A percentile compares a stretch with the other conserved stretches of the same genome.
phyloP scores from a whole-genome alignment of 2,329 filamentous ascomycete genomes.

The Chrysoporthe deuterocubensis region DNA sequence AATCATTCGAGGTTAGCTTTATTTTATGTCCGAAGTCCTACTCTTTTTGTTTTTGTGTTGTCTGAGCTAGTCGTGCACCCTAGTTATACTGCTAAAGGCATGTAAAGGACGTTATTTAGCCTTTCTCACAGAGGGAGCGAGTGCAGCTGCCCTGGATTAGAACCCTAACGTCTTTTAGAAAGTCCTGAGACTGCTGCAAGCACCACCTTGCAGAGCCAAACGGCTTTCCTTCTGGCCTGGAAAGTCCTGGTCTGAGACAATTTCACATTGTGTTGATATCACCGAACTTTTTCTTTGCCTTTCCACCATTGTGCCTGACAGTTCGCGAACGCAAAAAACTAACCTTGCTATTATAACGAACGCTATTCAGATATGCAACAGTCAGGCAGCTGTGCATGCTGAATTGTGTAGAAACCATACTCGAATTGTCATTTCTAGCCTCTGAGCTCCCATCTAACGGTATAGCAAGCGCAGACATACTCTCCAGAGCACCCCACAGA shows the following conservation, averaged over 20 bases:
- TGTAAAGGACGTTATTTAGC: background rate
- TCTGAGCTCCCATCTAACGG: too few species aligned
- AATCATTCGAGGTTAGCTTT: background rate
- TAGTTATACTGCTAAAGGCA: background rate
- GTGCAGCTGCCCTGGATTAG: background rate
- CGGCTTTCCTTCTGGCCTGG: background rate
- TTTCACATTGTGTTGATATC: background rate
- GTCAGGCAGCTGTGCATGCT: too few species aligned
- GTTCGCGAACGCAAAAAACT: too few species aligned
- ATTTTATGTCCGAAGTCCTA: background rate
- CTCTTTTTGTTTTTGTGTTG: background rate
- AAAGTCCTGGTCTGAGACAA: background rate
- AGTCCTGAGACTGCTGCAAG: too few species aligned
- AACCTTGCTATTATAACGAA: too few species aligned
- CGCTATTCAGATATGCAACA: too few species aligned
- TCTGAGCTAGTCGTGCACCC: too few species aligned
- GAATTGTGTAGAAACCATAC: too few species aligned
- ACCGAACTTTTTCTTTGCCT: background rate
- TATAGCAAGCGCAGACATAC: too few species aligned
- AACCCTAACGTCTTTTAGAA: background rate
- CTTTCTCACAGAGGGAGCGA: background rate
- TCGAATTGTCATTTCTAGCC: too few species aligned
- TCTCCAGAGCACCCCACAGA: too few species aligned
- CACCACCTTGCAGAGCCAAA: background rate
- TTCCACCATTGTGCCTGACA: background rate